Percentiles rank a stretch among this genome's conserved stretches.
phyloP scores from a whole-genome alignment of 75 land plant genomes.

The Adiantum capillusveneris region DNA sequence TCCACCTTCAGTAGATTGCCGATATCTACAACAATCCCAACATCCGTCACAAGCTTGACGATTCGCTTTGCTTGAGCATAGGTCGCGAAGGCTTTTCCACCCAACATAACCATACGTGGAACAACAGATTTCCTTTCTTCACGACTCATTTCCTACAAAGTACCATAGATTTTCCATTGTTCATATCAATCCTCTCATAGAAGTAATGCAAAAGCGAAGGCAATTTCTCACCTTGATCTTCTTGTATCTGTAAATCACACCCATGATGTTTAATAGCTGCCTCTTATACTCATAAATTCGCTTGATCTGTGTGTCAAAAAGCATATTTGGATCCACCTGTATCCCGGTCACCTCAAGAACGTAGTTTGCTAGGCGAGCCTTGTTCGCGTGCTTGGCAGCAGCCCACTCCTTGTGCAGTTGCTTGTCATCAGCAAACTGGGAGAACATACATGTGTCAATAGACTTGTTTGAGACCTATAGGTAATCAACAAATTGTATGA shows the following conservation, averaged over 20 bases:
- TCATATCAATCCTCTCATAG: no score
- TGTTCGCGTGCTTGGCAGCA: conserved; percentile 78
- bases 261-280: conserved; percentile 81
- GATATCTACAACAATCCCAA: conserved; percentile 82
- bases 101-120: conserved; percentile 86
- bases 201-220: no score
- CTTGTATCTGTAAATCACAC: conserved; percentile 84
- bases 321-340: conserved; percentile 49
- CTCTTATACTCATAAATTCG: conserved; percentile 97
- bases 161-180: no score
- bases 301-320: conserved; percentile 96
- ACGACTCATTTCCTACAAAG: conserved; percentile 57
- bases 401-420: conserved; percentile 73
- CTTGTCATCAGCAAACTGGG: conserved; percentile 71
- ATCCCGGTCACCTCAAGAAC: conserved; percentile 58
- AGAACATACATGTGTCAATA: neutral
- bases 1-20: conserved; percentile 78
- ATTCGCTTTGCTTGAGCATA: conserved; percentile 93
- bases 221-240: conserved; percentile 77
- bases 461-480: neutral
- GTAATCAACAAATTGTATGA: neutral
- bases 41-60: conserved; percentile 90
- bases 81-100: conserved; percentile 98
- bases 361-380: conserved; percentile 64
- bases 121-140: conserved; percentile 68